Evolutionary conservation across 768 basidiomycete genomes (phyloP).

Genomic region (Amanita subjunquillea): DNA sequence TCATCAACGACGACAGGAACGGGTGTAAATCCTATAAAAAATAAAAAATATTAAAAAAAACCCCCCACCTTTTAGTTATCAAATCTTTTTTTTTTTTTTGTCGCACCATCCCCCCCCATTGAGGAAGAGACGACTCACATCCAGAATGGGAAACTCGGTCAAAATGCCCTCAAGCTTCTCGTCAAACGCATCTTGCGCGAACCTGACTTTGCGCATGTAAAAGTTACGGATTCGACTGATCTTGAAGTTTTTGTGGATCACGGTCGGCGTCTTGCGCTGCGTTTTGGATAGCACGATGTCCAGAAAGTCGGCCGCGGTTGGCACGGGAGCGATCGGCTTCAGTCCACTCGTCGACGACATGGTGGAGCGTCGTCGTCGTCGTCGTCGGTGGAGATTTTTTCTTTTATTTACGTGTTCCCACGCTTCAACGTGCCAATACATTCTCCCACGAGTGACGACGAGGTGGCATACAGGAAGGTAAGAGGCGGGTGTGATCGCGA

Average conservation of each 20-base stretch:
- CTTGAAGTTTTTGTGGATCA: conserved; percentile 99
- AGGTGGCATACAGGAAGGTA: too few relatives aligned
- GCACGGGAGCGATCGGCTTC: conserved; percentile 98
- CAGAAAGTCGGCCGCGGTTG: conserved; percentile 89
- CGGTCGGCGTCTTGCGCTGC: conserved; percentile 95
- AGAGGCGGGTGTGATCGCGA: too few relatives aligned
- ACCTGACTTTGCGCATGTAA: conserved; percentile 99
- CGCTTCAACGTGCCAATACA: not conserved
- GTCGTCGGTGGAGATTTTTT: too few relatives aligned
- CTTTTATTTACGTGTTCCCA: not conserved
- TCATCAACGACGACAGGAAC: conserved; percentile 90
- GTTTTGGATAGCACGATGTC: conserved; percentile 92
- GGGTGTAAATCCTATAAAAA: conserved; percentile 48
- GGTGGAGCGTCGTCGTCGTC: too few relatives aligned
- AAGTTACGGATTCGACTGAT: conserved; percentile 97
- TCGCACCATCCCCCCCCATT: too few relatives aligned
- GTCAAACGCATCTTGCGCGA: conserved; percentile 93
- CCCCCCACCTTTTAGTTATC: too few relatives aligned
- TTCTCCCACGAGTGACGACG: too few relatives aligned
- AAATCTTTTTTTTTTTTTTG: too few relatives aligned
- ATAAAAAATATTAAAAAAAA: too few relatives aligned
- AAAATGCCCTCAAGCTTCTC: conserved; percentile 92
- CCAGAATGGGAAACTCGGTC: conserved; percentile 94
- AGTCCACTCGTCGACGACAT: conserved; percentile 69
- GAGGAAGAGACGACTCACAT: conserved; percentile 43